phyloP scores from a whole-genome alignment of 1,139 yeast species.

The Yamadazyma diospyri region DNA sequence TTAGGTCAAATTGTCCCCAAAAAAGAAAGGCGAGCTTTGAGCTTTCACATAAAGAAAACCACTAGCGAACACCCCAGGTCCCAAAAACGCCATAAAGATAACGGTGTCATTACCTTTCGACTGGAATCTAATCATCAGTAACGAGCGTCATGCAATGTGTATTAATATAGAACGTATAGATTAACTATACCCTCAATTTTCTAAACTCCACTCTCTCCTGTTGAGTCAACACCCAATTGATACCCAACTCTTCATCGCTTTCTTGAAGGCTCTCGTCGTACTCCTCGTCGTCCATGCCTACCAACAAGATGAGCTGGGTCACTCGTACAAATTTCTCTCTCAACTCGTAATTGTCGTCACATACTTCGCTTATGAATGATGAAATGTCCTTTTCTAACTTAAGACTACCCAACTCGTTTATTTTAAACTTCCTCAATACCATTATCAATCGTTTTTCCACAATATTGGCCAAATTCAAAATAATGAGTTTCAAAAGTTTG shows the following conservation, averaged over 20 bases:
- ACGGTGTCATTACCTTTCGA: too few relatives aligned
- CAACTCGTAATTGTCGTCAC: conserved; percentile 60
- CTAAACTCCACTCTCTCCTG: conserved; percentile 64
- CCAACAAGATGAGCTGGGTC: conserved; percentile 76
- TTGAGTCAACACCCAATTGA: conserved; percentile 80
- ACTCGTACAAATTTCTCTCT: conserved; percentile 76
- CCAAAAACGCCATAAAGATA: too few relatives aligned
- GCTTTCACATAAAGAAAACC: too few relatives aligned
- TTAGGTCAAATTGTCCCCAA: too few relatives aligned
- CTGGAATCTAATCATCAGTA: conserved; percentile 9
- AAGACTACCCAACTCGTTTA: conserved; percentile 81
- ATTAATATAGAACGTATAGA: conserved; percentile 6
- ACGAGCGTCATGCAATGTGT: conserved; percentile 8
- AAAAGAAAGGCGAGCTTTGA: neutral
- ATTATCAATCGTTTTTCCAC: conserved; percentile 68
- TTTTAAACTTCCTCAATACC: conserved; percentile 52
- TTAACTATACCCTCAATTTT: conserved; percentile 32
- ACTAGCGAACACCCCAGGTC: too few relatives aligned
- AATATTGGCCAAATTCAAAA: conserved; percentile 48
- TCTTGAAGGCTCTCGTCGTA: conserved; percentile 43
- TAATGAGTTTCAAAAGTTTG: conserved; percentile 48
- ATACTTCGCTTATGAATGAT: conserved; percentile 62
- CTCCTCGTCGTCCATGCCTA: conserved; percentile 85
- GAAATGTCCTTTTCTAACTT: conserved; percentile 82
- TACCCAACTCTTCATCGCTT: conserved; percentile 41